phyloP scores from a whole-genome alignment of 2,329 filamentous ascomycete genomes.

The Colletotrichum noveboracense region DNA sequence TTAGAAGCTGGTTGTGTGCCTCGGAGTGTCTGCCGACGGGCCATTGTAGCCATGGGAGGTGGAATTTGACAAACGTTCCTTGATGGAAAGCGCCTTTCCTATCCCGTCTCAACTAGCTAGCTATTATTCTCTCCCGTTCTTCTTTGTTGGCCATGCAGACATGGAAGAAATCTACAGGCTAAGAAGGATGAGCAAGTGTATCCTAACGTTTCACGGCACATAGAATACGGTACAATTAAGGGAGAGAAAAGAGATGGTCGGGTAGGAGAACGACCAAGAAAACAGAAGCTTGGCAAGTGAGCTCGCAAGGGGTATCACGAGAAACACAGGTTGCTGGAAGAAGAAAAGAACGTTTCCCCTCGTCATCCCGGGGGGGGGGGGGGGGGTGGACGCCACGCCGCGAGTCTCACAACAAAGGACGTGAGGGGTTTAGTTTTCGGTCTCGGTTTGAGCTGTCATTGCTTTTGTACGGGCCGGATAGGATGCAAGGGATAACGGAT shows the following conservation, averaged over 20 bases:
- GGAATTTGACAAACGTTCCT: background rate
- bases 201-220: background rate
- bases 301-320: background rate
- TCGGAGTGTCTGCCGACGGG: background rate
- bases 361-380: background rate
- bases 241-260: background rate
- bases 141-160: background rate
- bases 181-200: background rate
- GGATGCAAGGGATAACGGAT: background rate
- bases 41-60: background rate
- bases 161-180: background rate
- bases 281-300: background rate
- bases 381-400: background rate
- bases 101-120: background rate
- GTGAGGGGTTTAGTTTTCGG: background rate
- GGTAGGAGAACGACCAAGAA: background rate
- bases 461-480: background rate
- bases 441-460: background rate
- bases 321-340: background rate
- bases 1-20: background rate
- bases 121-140: background rate
- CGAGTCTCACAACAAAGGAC: background rate
- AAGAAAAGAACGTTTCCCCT: background rate
- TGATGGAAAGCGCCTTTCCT: background rate
- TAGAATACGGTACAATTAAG: background rate